Evolutionary conservation across 192 early-diverging fungal species (phyloP), one percentile per base, ranked within the genome.

Genomic region (Pecoramyces ruminantium): DNA sequence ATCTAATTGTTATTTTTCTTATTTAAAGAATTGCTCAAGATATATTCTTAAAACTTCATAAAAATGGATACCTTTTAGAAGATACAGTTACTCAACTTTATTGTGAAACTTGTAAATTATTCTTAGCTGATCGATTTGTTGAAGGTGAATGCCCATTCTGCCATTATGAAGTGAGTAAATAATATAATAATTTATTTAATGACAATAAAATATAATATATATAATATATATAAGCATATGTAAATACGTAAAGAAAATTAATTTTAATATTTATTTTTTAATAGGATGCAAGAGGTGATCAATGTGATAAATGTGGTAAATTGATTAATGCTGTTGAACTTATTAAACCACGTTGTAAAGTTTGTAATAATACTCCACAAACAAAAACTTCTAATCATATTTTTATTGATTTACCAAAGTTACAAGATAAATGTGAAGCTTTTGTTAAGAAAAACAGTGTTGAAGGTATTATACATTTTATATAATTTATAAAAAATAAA

Each of bases 61-160:
- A 87, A 77, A 94, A 95, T 81, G 92, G 92, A 9, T 89, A 89
- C 78, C 87, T 94, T 15, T 83, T 89, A 8, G 92, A 95, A 83
- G 87, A 94, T 78, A 85, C 91, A n/a, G 88, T 95, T 87, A 90
- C 91, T 28, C 97, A 98, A 86, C 88, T 97, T 58, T 97, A 91
- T 86, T 99, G 98, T 86, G 92, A 94, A 83, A 82, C 91, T 16
- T 97, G 96, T 87, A 82, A 88, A 40, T 80, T 87, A 82, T 98
- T 96, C 88, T 91, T 99, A 78, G 98, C 98, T 29, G 97, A 99
- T 86, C 95, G 98, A 77, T 99, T 92, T 82, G 98, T 99, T 34
- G 95, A 98, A 86, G 98, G 98, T 80, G 93, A 87, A 5, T 99
- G 98, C 86, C 98, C 98, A 40, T 86, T 88, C 79, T 99, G 98